Evolutionary conservation across 2,329 filamentous ascomycete species (phyloP), one percentile per base, ranked within the genome.

Genomic region (Tolypocladium paradoxum): DNA sequence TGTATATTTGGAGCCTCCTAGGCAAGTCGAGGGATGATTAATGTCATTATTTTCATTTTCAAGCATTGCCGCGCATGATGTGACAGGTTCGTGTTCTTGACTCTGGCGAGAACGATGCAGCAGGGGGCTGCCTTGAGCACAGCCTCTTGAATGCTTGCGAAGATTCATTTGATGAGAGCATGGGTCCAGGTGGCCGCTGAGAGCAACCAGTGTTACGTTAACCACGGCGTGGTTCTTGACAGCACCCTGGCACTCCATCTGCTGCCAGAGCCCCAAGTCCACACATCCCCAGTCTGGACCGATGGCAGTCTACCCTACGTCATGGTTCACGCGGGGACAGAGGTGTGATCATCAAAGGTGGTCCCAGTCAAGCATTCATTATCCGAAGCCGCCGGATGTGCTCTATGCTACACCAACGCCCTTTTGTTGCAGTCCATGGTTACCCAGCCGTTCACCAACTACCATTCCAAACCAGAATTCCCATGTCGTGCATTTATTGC

Each of bases 331-430:
- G 18, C 18, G 29, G 18, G 18, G 24, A 35, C 18, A 20, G 27
- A 33, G 18, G 5, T 20, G 4, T 29, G 43, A 31, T 47, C 43
- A 47, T 31, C 9, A 31, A 47, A 20, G 18, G 43, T 47, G 43
- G 24, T 47, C 27, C 43, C 43, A 62, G 67, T 62, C 67, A 67
- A 66, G 64, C 64, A 64, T 68, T 68, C 67, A 69, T 70, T 64
- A 64, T 65, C 65, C 66, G 65, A 70, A 68, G 62, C 64, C 63
- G 57, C 66, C 64, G 58, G 66, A 68, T 69, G 66, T 66, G 66
- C 65, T 70, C 61, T 69, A 66, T 69, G 69, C 68, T 71, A 72
- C 69, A 72, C 66, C 69, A 73, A 73, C 68, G 69, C 69, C 69
- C 52, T 68, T 64, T 64, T 62, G 55, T 56, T 58, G 62, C 61